Base-by-base conservation (phyloP, 202 grass and related monocot genomes). In the Tripidium arundinaceum region DNA sequence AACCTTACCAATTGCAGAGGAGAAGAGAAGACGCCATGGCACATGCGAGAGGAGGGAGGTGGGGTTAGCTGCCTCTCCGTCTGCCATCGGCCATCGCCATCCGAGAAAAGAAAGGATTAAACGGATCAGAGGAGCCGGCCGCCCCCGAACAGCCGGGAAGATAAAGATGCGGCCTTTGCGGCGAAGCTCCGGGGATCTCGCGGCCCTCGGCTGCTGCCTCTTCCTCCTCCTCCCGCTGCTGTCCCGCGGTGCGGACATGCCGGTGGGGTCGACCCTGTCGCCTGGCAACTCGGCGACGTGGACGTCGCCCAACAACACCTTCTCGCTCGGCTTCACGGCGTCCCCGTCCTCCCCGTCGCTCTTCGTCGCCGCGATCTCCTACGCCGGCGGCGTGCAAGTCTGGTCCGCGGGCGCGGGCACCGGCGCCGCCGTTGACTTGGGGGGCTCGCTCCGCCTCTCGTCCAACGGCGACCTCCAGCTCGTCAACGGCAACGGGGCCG, bases 381-480 rank as follows among this genome's bases (percentile, higher is more conserved):
- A 89, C 90, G 70, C 87, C 41, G 84, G 81, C 28, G 86, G 80
- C 22, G 81, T 98, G 24, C 77, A 82, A 7, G 59, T 98, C 62
- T 98, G 95, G 95, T 76, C 90, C 18, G 88, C 90, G 11, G 92
- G 84, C 4, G n/a, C n/a, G n/a, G 92, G 84, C 4, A 64, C 28
- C n/a, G 82, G 82, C 60, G 69, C 81, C 40, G 62, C 85, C 16
- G 84, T 98, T 8, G 90, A 95, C 84, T 98, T 90, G 3, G 66
- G 70, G 0, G 88, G 84, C 36, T 91, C 86, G 50, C 84, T 98
- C 77, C 84, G 77, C 55, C 90, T 98, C 73, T 61, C 68, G 2
- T 70, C 65, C 14, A 82, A 24, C 61, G 92, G 95, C 50, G 84
- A 93, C 88, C 89, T 98, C 76, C 84, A 81, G 81, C 90, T 95